These are phyloP conservation scores for Torrubiellomyces zombiae DNA, from an alignment of 2,329 filamentous ascomycete genomes.

Conservation along the genomic window DNA sequence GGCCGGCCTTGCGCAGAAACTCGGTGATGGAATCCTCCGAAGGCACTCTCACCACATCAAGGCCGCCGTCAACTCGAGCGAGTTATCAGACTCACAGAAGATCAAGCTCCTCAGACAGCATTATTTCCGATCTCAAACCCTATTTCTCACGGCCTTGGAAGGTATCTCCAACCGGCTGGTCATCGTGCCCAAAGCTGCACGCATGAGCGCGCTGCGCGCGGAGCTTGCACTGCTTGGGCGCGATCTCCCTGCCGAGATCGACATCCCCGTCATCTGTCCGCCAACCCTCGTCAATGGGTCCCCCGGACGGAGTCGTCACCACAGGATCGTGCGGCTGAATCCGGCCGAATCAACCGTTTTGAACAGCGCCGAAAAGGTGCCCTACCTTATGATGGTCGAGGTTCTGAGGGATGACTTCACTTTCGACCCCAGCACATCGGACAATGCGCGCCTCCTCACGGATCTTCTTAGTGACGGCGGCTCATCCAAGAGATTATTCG, in stretches of 20 bases:
- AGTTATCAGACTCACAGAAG: conserved; percentile 49
- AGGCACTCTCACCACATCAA: conserved; percentile 47
- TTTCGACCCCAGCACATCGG: conserved; percentile 58
- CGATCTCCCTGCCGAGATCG: conserved; percentile 68
- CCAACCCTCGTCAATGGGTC: conserved; percentile 56
- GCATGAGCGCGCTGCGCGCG: conserved; percentile 64
- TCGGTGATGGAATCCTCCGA: conserved; percentile 31
- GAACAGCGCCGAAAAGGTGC: conserved; percentile 76
- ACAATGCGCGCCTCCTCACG: conserved; percentile 51
- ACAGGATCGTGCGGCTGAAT: conserved; percentile 69
- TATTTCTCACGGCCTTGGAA: conserved; percentile 65
- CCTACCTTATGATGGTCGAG: conserved; percentile 73
- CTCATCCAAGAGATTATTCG: conserved; percentile 44
- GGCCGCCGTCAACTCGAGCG: conserved; percentile 37
- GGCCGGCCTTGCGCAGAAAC: conserved; percentile 28
- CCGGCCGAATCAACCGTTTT: conserved; percentile 71
- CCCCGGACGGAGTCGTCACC: conserved; percentile 61
- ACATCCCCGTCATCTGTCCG: conserved; percentile 69
- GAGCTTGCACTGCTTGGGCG: conserved; percentile 68
- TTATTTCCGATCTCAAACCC: conserved; percentile 68
- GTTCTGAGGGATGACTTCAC: conserved; percentile 68
- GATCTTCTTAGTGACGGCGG: conserved; percentile 41
- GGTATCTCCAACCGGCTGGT: conserved; percentile 76
- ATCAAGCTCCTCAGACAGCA: conserved; percentile 60
- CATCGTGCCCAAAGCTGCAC: conserved; percentile 63